phyloP scores from a whole-genome alignment of 192 early-diverging fungal species.

The Coemansia sp. region DNA sequence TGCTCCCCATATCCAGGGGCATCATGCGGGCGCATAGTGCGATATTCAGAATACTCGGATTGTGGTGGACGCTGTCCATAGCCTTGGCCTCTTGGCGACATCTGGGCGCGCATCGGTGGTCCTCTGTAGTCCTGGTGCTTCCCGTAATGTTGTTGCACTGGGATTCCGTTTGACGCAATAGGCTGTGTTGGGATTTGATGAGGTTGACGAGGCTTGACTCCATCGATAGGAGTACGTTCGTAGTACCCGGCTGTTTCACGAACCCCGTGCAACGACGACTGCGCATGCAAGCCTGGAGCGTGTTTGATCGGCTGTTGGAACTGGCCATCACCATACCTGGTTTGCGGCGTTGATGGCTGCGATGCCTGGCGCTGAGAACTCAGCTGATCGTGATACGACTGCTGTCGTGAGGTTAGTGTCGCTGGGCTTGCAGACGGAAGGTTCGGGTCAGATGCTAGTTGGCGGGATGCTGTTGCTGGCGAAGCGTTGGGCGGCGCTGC shows the following conservation, averaged over 20 bases:
- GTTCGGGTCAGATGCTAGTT: background rate
- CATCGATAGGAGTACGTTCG: background rate
- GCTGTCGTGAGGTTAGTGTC: background rate
- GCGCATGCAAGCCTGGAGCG: background rate
- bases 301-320: background rate
- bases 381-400: background rate
- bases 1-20: conserved; percentile 1
- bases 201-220: background rate
- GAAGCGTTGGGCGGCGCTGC: background rate
- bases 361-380: conserved; percentile 3
- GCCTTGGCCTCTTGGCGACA: background rate
- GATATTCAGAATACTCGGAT: background rate
- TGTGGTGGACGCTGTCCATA: conserved; percentile 2
- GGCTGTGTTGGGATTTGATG: conserved; percentile 6
- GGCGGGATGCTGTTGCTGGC: background rate
- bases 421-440: conserved; percentile 1
- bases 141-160: background rate
- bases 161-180: background rate
- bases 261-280: background rate
- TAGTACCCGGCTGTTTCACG: conserved; percentile 1
- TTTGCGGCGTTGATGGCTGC: conserved; percentile 11
- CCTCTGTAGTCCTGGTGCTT: conserved; percentile 6
- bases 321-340: conserved; percentile 3
- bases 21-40: background rate
- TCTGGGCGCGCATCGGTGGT: background rate